These are phyloP conservation scores for Helianthus tuberosus DNA, from an alignment of 129 eudicot genomes.

Conservation along the genomic window DNA sequence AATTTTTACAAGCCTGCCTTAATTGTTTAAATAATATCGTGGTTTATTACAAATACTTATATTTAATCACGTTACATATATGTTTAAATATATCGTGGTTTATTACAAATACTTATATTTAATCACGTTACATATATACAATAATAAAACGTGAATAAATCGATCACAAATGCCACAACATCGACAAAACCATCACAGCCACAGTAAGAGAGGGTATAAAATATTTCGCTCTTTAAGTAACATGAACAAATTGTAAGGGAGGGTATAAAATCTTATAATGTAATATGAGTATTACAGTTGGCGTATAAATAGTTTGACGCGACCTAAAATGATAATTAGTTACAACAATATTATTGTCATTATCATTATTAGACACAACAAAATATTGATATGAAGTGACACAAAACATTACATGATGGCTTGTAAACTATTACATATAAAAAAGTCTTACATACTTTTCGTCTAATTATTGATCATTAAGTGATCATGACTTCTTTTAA, in stretches of 20 bases:
- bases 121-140: not conserved
- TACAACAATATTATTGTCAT: not conserved
- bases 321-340: not conserved
- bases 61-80: not conserved
- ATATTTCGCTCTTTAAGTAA: not conserved
- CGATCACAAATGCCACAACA: not conserved
- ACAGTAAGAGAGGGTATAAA: no score
- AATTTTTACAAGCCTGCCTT: not conserved
- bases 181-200: no score
- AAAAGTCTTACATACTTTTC: no score
- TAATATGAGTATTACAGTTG: not conserved
- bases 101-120: not conserved
- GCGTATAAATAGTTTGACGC: not conserved
- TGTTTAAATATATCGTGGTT: not conserved
- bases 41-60: not conserved
- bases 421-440: no score
- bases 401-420: no score
- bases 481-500: no score
- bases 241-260: not conserved
- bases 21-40: not conserved
- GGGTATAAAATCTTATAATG: not conserved
- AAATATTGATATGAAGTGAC: no score
- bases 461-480: no score
- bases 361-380: no score
- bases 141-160: not conserved